Base-by-base conservation (phyloP, 2,329 filamentous ascomycete species). In the Microsporum audouinii region DNA sequence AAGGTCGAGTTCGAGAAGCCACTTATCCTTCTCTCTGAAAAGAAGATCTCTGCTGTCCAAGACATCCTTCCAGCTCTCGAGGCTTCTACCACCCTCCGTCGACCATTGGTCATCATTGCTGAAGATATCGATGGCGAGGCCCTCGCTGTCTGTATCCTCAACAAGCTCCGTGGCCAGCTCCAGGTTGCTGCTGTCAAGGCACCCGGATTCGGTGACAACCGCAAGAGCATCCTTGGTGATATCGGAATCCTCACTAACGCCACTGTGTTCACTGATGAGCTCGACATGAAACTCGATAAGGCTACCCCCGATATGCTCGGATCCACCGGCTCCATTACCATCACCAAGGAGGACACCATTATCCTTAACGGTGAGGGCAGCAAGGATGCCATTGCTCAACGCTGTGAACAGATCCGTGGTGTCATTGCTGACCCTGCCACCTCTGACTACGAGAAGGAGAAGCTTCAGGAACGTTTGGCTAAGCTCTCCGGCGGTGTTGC, bases 1-100 rank as follows among this genome's bases (percentile, higher is more conserved):
- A 99, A 99, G 86, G 91, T 97, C 62, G 94, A 99, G 81, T 99
- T 99, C 68, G 94, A 99, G 86, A 97, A 99, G 85, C 94, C 94
- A 67, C 80, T 99, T 74, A 94, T 99, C 76, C 88, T 99, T 58
- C 89, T 99, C 61, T 97, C 94, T 6, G 94, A 99, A 86, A 97
- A 96, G 89, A 99, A 99, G 87, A 99, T 99, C 78, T 99, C 94
- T 59, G 90, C 91, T 63, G 94, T 97, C 63, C 92, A 97, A 81
- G 94, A 99, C 78, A 97, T 99, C 73, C 92, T 99, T 72, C 94
- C 94, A 66, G 91, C 94, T 66, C 90, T 99, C 62, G 94, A 99
- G 82, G 90, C 90, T 68, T 97, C 94, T 63, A 96, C 94, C 70
- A 91, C 96, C 78, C 84, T 89, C 75, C 91, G 94, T 77, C 89